Evolutionary conservation across 805 yeast genomes (phyloP).

Genomic region (Metschnikowia anglica): DNA sequence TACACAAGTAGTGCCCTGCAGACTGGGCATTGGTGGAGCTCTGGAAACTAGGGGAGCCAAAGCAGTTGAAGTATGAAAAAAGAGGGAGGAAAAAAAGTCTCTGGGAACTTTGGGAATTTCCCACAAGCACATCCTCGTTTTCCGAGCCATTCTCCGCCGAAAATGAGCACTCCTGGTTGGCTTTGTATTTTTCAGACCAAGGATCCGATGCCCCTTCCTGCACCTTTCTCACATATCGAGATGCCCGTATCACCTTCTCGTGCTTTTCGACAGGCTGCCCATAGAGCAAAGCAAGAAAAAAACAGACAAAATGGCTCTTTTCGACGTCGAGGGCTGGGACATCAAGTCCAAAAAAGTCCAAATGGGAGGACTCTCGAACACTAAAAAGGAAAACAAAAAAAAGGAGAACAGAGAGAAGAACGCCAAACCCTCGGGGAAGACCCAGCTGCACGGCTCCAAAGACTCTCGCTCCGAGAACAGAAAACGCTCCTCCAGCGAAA

Average conservation of each 20-base stretch:
- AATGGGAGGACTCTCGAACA: constrained; percentile 39
- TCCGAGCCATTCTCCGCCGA: no score
- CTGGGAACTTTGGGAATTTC: no score
- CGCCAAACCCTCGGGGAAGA: constrained; percentile 14
- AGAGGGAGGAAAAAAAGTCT: no score
- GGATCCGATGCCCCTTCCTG: constrained; percentile 5
- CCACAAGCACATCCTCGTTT: no score
- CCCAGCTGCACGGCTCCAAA: constrained; percentile 9
- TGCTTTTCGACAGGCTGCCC: no score
- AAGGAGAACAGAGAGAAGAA: constrained; percentile 25
- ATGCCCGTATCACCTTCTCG: constrained; percentile 3
- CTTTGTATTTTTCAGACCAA: no score
- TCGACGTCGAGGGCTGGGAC: constrained; percentile 83
- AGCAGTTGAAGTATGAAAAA: no score
- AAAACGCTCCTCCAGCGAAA: constrained; percentile 11
- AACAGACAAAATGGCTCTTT: constrained; percentile 55
- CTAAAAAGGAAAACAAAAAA: no score
- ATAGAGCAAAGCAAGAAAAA: not conserved
- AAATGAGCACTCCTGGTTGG: no score
- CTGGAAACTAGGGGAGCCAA: no score
- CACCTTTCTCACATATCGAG: constrained; percentile 5
- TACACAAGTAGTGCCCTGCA: no score
- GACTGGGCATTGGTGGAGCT: no score
- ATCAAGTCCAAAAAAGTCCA: constrained; percentile 54
- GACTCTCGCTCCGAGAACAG: constrained; percentile 6